phyloP scores from a whole-genome alignment of 192 early-diverging fungal species.

The Helicostylum pulchrum region DNA sequence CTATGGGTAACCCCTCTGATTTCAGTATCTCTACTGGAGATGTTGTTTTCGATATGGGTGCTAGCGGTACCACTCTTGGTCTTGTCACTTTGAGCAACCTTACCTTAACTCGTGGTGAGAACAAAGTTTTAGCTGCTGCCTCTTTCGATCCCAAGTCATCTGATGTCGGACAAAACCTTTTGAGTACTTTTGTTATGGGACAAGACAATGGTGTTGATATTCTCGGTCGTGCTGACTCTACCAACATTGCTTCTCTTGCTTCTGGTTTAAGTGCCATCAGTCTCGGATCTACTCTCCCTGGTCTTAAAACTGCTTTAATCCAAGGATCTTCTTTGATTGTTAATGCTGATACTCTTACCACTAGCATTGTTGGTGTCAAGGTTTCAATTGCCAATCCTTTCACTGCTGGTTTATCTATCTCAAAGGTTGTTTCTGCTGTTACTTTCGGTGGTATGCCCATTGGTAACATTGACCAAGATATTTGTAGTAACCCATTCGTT shows the following conservation, averaged over 20 bases:
- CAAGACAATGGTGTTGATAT: conserved; percentile 40
- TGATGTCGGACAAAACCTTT: conserved; percentile 40
- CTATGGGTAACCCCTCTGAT: conserved; percentile 43
- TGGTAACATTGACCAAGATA: conserved; percentile 45
- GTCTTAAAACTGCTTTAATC: conserved; percentile 43
- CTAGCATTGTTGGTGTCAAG: conserved; percentile 41
- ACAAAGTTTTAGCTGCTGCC: conserved; percentile 38
- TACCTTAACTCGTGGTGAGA: conserved; percentile 45
- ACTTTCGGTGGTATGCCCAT: conserved; percentile 40
- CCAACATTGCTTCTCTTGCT: conserved; percentile 44
- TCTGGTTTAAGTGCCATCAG: conserved; percentile 40
- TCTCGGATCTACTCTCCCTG: conserved; percentile 47
- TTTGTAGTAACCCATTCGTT: conserved; percentile 38
- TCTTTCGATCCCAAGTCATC: conserved; percentile 48
- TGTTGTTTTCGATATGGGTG: conserved; percentile 46
- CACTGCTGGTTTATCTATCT: conserved; percentile 45
- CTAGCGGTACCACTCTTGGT: conserved; percentile 44
- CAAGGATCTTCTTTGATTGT: conserved; percentile 41
- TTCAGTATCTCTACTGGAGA: conserved; percentile 50
- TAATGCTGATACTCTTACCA: conserved; percentile 37
- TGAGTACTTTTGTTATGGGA: conserved; percentile 51
- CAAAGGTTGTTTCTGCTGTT: conserved; percentile 44
- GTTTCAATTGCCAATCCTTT: conserved; percentile 58
- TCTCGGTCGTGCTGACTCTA: conserved; percentile 42
- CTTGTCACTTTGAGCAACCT: conserved; percentile 43